Evolutionary conservation across 2,329 filamentous ascomycete species (phyloP).

Genomic region (Clonostachys rhizophaga): DNA sequence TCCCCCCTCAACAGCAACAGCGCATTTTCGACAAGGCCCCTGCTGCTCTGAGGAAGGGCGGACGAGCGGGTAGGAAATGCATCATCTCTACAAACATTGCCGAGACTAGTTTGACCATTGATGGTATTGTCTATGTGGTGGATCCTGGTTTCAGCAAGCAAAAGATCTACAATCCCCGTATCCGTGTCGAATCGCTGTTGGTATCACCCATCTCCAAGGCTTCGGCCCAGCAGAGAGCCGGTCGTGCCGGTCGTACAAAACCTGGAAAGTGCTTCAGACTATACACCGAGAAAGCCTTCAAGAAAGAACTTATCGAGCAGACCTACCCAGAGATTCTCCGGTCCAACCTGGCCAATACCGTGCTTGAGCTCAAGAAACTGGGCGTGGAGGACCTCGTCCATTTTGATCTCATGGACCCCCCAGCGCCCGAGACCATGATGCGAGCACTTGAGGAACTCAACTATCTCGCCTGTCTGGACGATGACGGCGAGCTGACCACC

Average conservation of each 20-base stretch:
- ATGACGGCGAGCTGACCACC: slow-evolving; percentile 87
- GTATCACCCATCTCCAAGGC: slow-evolving; percentile 98
- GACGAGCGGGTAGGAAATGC: slow-evolving; percentile 84
- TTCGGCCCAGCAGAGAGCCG: slow-evolving; percentile 92
- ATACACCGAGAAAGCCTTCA: slow-evolving; percentile 94
- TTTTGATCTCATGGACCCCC: slow-evolving; percentile 98
- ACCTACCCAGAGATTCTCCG: slow-evolving; percentile 94
- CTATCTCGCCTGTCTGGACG: slow-evolving; percentile 92
- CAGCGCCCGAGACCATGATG: slow-evolving; percentile 97
- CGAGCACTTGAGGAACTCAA: slow-evolving; percentile 95
- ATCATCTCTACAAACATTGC: slow-evolving; percentile 98
- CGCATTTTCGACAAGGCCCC: slow-evolving; percentile 92
- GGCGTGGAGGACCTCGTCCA: slow-evolving; percentile 94
- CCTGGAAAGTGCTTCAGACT: slow-evolving; percentile 97
- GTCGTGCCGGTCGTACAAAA: slow-evolving; percentile 97
- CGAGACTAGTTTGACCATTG: slow-evolving; percentile 94
- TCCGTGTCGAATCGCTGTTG: slow-evolving; percentile 93
- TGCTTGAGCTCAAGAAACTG: slow-evolving; percentile 95
- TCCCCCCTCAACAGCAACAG: slow-evolving; percentile 91
- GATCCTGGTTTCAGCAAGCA: slow-evolving; percentile 99
- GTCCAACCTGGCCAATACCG: slow-evolving; percentile 91
- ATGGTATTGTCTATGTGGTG: slow-evolving; percentile 99
- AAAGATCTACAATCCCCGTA: slow-evolving; percentile 97
- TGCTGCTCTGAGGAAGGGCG: slow-evolving; percentile 64
- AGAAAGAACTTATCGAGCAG: slow-evolving; percentile 96